phyloP scores from a whole-genome alignment of 1,284 basidiomycete species.

The Mrakiaceae sp. region DNA sequence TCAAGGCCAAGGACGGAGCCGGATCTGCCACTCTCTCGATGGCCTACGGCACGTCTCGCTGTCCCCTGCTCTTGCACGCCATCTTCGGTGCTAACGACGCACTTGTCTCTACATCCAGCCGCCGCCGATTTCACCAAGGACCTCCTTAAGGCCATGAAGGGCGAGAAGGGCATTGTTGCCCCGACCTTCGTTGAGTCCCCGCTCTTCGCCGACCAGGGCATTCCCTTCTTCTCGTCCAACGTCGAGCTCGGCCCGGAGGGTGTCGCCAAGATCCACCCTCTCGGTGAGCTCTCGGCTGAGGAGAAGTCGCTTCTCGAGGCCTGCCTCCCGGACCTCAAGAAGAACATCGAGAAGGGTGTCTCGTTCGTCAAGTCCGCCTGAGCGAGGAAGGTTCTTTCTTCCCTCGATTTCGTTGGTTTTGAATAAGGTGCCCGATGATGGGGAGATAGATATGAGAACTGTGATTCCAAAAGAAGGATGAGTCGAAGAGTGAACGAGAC shows the following conservation, averaged over 20 bases:
- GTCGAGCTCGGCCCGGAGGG: slow-evolving; percentile 76
- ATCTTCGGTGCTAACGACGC: no score
- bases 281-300: slow-evolving; percentile 62
- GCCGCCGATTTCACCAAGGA: slow-evolving; percentile 73
- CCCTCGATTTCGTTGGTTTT: no score
- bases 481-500: no score
- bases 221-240: slow-evolving; percentile 73
- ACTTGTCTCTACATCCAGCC: slow-evolving; percentile 28
- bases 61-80: no score
- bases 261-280: slow-evolving; percentile 75
- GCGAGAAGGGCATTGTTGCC: slow-evolving; percentile 73
- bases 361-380: slow-evolving; percentile 46
- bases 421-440: no score
- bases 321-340: slow-evolving; percentile 58
- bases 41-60: slow-evolving; percentile 52
- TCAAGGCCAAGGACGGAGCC: slow-evolving; percentile 81
- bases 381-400: not conserved
- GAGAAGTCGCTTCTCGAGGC: slow-evolving; percentile 71
- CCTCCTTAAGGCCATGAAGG: slow-evolving; percentile 71
- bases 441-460: no score
- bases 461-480: no score
- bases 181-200: slow-evolving; percentile 76
- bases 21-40: slow-evolving; percentile 80
- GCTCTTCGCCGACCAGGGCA: slow-evolving; percentile 58
- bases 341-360: slow-evolving; percentile 93